Evolutionary conservation across 345 rosid genomes (phyloP), one percentile per base, ranked within the genome.

Genomic region (Eucalyptus pauciflora): DNA sequence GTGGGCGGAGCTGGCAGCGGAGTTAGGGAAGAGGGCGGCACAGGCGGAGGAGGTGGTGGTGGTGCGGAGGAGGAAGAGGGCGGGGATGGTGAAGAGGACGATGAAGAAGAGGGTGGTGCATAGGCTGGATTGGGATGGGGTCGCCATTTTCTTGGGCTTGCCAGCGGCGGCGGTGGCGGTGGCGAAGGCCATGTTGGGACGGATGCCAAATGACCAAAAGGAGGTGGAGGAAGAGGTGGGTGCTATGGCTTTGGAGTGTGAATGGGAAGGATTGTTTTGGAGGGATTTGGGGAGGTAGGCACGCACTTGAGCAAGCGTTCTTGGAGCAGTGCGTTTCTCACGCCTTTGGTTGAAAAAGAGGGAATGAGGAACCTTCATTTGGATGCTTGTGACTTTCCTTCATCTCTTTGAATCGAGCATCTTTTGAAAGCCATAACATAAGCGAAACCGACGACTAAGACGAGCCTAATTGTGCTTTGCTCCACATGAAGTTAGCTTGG

Each of bases 41-140:
- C 94, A 94, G 10, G 92, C 81, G 86, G 97, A 90, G 89, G 93
- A 51, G 49, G 93, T 85, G 81, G 91, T 88, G 3, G 94, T 58
- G n/a, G 92, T 81, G 87, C 89, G 97, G 90, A 96, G 97, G 93
- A 98, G 95, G 87, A 98, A 96, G 83, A 96, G 95, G 86, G 95
- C 94, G 1, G 97, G 99, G 87, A 96, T 92, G 86, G 98, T 95
- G 94, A 97, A 95, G 89, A 96, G 94, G 85, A 96, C 95, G 29
- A 96, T 88, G 95, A 96, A 98, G 92, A 98, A 95, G 41, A 96
- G 94, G 50, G 94, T 91, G 86, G 94, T 95, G 92, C 95, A 93
- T 3, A 95, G 96, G 79, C 86, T 96, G 90, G 89, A 89, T 27
- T 93, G 89, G 91, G 89, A 51, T 62, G 87, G 50, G 50, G 45